Base-by-base conservation (phyloP, 2,329 filamentous ascomycete genomes). In the Microsporum audouinii region DNA sequence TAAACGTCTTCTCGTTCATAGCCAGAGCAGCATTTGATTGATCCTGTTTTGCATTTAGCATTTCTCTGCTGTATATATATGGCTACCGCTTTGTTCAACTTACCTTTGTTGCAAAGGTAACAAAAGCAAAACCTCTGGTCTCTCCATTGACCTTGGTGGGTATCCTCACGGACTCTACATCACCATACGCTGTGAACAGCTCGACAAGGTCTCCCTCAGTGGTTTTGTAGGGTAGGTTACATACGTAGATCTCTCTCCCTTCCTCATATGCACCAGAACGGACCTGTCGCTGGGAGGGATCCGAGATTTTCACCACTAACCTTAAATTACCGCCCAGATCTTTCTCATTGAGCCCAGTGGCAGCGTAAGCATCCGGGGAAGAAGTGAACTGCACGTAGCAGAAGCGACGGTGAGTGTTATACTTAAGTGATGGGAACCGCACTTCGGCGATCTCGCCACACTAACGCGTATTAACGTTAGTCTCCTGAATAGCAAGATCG, bases 351-450 rank as follows among this genome's bases (percentile, higher is more conserved):
- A 96, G 81, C 62, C 83, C 76, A 0, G 86, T 87, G 0, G 91
- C 91, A 57, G 82, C 84, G 43, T 84, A 80, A 0, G 91, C 89
- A 59, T 83, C 82, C n/a, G 80, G 79, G 2, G 81, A 74, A 36
- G 84, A 84, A 56, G 85, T 81, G 71, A 96, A 96, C n/a, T 95
- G 89, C 5, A 96, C 81, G 72, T 99, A 99, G 77, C 91, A 96
- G 76, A 99, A 99, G 29, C 94, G 87, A 36, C 94, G 88, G 67
- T 89, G 86, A 1, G 87, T 86, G 69, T 96, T 92, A 73, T 82
- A 91, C 71, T 95, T 95, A 58, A 99, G 82, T 61, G 90, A 96
- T 1, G 94, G 94, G 76, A 94, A 94, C 27, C 94, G 87, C 59
- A 97, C 82, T 68, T 87, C 89, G 60, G 95, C 80, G 60, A 99